These are phyloP conservation scores for Fraxinus quadrangulata DNA, from an alignment of 257 asterid species.

Conservation along the genomic window DNA sequence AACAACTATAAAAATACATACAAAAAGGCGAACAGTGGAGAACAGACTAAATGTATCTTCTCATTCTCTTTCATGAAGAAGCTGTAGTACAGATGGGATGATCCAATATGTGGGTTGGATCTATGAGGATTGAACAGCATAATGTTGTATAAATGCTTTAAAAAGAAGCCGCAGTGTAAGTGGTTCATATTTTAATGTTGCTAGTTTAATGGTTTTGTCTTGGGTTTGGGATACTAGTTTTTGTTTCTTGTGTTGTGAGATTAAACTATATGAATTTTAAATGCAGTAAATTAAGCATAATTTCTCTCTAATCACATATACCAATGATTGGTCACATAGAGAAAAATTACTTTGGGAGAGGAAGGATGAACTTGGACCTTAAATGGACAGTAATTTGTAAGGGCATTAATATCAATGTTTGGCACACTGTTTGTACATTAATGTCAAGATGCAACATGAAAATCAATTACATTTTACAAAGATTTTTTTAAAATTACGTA, in stretches of 20 bases:
- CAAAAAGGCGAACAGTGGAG: neutral
- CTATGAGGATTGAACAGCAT: conserved; percentile 58
- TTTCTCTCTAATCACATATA: conserved; percentile 31
- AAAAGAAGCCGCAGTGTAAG: conserved; percentile 63
- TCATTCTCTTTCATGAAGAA: conserved; percentile 29
- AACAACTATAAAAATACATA: neutral
- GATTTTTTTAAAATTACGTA: too few relatives aligned
- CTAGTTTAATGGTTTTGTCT: conserved; percentile 48
- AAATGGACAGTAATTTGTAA: conserved; percentile 26
- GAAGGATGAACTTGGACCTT: conserved; percentile 30
- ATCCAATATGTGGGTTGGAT: conserved; percentile 66
- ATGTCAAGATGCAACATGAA: too few relatives aligned
- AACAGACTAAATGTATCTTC: conserved; percentile 22
- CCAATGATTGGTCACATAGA: conserved; percentile 47
- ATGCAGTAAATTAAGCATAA: conserved; percentile 16
- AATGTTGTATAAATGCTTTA: conserved; percentile 49
- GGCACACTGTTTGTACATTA: too few relatives aligned
- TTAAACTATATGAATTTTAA: conserved; percentile 31
- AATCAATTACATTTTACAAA: neutral
- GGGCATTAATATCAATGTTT: too few relatives aligned
- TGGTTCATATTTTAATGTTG: conserved; percentile 46
- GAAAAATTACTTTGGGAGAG: conserved; percentile 46
- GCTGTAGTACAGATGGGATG: conserved; percentile 54
- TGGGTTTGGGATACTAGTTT: conserved; percentile 48
- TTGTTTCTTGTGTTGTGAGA: conserved; percentile 63